Conservation (phyloP, 331 rosid genomes). For the Spiraea crenata region DNA sequence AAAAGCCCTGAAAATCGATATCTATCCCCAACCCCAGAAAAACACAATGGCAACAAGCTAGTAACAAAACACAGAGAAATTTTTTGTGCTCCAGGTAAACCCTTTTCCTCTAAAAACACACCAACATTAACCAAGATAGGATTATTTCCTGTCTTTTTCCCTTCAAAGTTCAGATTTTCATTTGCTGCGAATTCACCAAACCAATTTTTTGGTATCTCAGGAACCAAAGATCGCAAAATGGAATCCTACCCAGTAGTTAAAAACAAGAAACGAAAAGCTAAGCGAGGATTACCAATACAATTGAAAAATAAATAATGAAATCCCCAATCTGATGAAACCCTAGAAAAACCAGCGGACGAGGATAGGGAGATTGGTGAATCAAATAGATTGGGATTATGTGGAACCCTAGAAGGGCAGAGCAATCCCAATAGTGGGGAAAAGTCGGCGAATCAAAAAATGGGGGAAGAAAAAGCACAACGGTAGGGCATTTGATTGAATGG, state of each 20-base stretch:
- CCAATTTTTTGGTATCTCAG: background rate
- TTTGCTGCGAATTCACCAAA: slow-evolving; percentile 5
- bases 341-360: slow-evolving; percentile 29
- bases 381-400: slow-evolving; percentile 29
- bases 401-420: slow-evolving; percentile 47
- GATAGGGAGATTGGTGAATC: background rate
- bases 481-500: slow-evolving; percentile 31
- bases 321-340: slow-evolving; percentile 42
- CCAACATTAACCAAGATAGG: slow-evolving; percentile 25
- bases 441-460: slow-evolving; percentile 48
- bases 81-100: slow-evolving; percentile 21
- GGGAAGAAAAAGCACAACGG: slow-evolving; percentile 23
- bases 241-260: slow-evolving; percentile 20
- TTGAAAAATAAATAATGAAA: slow-evolving; percentile 14
- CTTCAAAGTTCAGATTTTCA: background rate
- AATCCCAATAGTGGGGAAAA: slow-evolving; percentile 47
- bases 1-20: slow-evolving; percentile 6
- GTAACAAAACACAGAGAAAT: background rate
- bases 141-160: slow-evolving; percentile 16
- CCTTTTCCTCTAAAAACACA: background rate
- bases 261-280: slow-evolving; percentile 24
- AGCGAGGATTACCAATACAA: slow-evolving; percentile 10
- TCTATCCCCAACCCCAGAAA: slow-evolving; percentile 15
- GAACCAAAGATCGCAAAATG: background rate
- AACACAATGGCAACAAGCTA: slow-evolving; percentile 3